A percentile compares a stretch with the other conserved stretches of the same genome.
phyloP scores from a whole-genome alignment of 192 early-diverging fungal species.

The Gaertneriomyces sp. region DNA sequence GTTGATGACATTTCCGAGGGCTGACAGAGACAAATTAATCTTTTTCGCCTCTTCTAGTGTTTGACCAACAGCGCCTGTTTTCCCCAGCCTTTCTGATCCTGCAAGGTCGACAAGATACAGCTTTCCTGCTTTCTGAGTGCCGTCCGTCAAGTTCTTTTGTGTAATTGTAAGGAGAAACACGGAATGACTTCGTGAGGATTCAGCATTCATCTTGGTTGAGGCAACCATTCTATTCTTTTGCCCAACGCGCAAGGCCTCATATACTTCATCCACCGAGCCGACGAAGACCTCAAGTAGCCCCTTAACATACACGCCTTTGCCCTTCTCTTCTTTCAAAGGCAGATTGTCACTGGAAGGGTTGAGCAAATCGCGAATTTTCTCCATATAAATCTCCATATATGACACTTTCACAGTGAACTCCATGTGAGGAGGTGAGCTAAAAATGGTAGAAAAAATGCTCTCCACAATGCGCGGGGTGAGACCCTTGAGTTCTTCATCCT shows the following conservation, averaged over 20 bases:
- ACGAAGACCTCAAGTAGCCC: constrained; percentile 97
- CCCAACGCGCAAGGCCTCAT: constrained; percentile 96
- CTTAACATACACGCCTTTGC: constrained; percentile 96
- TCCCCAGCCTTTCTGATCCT: constrained; percentile 95
- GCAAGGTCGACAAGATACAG: constrained; percentile 97
- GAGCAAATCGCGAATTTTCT: constrained; percentile 93
- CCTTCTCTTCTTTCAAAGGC: constrained; percentile 96
- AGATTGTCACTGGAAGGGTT: constrained; percentile 85
- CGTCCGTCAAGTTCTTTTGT: constrained; percentile 88
- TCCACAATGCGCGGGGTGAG: constrained; percentile 97
- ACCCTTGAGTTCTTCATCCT: constrained; percentile 84
- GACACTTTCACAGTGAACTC: constrained; percentile 98
- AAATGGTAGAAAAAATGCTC: constrained; percentile 88
- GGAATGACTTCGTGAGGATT: constrained; percentile 96
- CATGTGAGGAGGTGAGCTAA: constrained; percentile 83
- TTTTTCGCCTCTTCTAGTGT: constrained; percentile 99
- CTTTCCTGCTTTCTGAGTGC: constrained; percentile 86
- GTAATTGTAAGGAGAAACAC: constrained; percentile 96
- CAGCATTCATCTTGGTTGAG: constrained; percentile 98
- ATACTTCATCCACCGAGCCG: constrained; percentile 89
- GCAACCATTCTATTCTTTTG: constrained; percentile 82
- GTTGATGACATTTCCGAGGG: constrained; percentile 99
- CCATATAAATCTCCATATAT: constrained; percentile 99
- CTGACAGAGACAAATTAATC: constrained; percentile 98
- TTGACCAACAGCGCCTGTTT: constrained; percentile 97